Conservation (phyloP, 768 basidiomycete genomes). For the Cyathus striatus region DNA sequence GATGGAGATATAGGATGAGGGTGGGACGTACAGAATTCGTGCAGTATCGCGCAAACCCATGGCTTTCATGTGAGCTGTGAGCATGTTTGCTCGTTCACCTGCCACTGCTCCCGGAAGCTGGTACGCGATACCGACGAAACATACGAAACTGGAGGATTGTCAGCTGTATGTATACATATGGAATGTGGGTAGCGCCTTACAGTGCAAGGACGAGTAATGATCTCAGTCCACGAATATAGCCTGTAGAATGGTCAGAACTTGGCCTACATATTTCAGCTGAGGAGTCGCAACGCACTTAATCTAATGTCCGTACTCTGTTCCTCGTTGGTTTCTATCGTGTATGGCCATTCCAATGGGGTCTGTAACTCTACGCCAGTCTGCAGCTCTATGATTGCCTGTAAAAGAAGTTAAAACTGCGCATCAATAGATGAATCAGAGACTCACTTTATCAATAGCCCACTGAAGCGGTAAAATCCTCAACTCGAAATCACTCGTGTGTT, state of each 20-base stretch:
- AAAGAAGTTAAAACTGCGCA: background rate
- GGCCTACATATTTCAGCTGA: background rate
- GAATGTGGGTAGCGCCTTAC: constrained; percentile 26
- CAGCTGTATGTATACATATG: background rate
- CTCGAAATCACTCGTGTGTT: constrained; percentile 68
- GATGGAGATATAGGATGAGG: background rate
- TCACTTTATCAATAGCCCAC: constrained; percentile 69
- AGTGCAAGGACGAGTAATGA: constrained; percentile 62
- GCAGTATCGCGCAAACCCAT: constrained; percentile 77
- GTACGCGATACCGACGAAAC: constrained; percentile 70
- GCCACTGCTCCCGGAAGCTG: constrained; percentile 71
- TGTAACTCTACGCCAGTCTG: constrained; percentile 50
- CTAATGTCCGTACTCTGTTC: constrained; percentile 52
- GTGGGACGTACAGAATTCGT: constrained; percentile 43
- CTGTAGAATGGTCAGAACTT: constrained; percentile 26
- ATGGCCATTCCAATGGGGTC: constrained; percentile 71
- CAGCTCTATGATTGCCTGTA: constrained; percentile 67
- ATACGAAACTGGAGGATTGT: constrained; percentile 55
- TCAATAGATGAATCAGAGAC: constrained; percentile 8
- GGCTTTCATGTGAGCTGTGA: constrained; percentile 72
- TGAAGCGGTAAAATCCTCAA: constrained; percentile 65
- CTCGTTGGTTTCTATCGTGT: constrained; percentile 60
- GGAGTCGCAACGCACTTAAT: constrained; percentile 37
- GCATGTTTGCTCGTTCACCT: constrained; percentile 55
- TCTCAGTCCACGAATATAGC: constrained; percentile 58